Evolutionary conservation across 2,329 filamentous ascomycete genomes (phyloP), one percentile per base, ranked within the genome.

Genomic region (Penicillium polonicum): DNA sequence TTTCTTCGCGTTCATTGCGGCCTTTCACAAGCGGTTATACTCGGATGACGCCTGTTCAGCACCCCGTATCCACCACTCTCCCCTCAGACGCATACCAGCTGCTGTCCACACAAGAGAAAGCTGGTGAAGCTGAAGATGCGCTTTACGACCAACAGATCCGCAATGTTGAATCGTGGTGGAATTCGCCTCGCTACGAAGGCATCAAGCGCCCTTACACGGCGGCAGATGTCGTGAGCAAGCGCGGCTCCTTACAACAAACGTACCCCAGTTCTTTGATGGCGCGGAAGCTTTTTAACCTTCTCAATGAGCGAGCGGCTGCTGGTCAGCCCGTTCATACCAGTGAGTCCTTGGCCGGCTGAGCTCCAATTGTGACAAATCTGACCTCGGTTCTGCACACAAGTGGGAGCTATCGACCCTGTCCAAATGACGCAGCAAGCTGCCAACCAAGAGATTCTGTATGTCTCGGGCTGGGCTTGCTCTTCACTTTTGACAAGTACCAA

Each of bases 351-450:
- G 4, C 4, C 0, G 4, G 5, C 9, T 8, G 27, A 21, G 25
- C 21, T 35, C 27, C 25, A 27, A 29, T 21, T 48, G 7, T 10
- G 27, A 17, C 19, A 21, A 48, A 39, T 23, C 62, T 67, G 55
- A 68, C 58, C n/a, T 39, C 19, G 38, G 21, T 42, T 49, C 25
- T 17, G 12, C n/a, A 41, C 21, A 42, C 52, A 93, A 93, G 90
- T 99, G 89, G 94, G 94, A 67, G 94, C 92, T 59, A 95, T 99
- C 76, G 94, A 99, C 72, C 94, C 94, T n/a, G 87, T 97, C 12
- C 94, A 99, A 79, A 97, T 99, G 94, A 96, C 94, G 48, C 94
- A 99, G 76, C 94, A 97, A 80, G 94, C 94, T 17, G 85, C 90
- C 6, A 90, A 97, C 78, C 94, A 97, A 74, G 93, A 99, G 74